Conservation (phyloP, 345 rosid genomes). For the Camelina laxa region DNA sequence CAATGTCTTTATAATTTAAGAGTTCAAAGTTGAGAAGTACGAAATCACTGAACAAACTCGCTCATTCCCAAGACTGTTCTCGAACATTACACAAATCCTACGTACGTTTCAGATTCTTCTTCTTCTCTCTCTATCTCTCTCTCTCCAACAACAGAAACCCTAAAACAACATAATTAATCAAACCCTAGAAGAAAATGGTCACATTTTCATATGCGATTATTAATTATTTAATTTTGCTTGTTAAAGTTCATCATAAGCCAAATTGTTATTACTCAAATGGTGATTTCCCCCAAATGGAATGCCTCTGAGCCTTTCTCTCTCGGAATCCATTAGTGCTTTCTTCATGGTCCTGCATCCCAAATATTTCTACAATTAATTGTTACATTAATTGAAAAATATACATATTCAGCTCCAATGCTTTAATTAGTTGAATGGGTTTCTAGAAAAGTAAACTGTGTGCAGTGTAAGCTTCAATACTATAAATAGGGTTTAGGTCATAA, state of each 20-base stretch:
- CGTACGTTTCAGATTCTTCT: conserved; percentile 17
- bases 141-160: conserved; percentile 33
- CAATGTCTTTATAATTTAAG: conserved; percentile 31
- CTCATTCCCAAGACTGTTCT: conserved; percentile 41
- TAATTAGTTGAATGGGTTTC: conserved; percentile 41
- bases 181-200: conserved; percentile 42
- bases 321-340: conserved; percentile 63
- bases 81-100: conserved; percentile 32
- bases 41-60: conserved; percentile 32
- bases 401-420: conserved; percentile 32
- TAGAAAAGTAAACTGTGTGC: conserved; percentile 37
- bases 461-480: conserved; percentile 39
- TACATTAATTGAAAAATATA: conserved; percentile 5
- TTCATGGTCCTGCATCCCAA: conserved; percentile 61
- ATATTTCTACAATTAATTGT: conserved; percentile 35
- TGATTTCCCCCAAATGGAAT: conserved; percentile 66
- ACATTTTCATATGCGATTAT: conserved; percentile 14
- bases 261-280: conserved; percentile 52
- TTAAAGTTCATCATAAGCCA: conserved; percentile 8
- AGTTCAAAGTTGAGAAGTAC: conserved; percentile 33
- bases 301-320: conserved; percentile 77
- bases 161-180: conserved; percentile 36
- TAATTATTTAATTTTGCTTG: background rate
- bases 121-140: conserved; percentile 15
- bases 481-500: conserved; percentile 39